Evolutionary conservation across 2,329 filamentous ascomycete species (phyloP), one percentile per base, ranked within the genome.

Genomic region (Xylaria arbuscula): DNA sequence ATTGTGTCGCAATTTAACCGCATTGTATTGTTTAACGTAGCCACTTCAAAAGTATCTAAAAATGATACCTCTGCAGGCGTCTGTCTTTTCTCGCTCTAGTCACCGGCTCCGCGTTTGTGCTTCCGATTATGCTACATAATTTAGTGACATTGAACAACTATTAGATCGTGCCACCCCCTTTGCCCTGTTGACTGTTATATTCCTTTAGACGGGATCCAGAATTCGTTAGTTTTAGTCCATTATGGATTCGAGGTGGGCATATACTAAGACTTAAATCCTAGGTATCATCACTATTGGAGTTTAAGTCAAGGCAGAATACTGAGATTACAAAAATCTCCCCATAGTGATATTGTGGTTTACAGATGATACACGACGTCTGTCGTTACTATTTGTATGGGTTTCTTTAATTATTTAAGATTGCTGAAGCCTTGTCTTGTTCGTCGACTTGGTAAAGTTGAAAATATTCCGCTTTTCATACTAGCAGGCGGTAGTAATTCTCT

Each of bases 1-100:
- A 54, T 59, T 36, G 13, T 55, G 24, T 56, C 42, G 38, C 19
- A 51, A 64, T 53, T 68, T 38, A 57, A 51, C 22, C 19, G 11
- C n/a, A 9, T 28, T 28, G 5, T 24, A 48, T 24, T 54, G 57
- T 22, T 11, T 40, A n/a, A 47, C 9, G 51, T 24, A 28, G 9
- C 11, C 7, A 45, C 38, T 22, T 53, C 34, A 2, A 45, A 45
- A 13, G 9, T 15, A 6, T 1, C 13, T 58, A 28, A 38, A 15
- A 13, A 45, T 51, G 22, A 36, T 36, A 17, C 34, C 24, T 38
- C 15, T 13, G 2, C 42, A 1, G n/a, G n/a, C 45, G 2, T 45
- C 7, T 28, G 42, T n/a, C 1, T 13, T 15, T 51, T 22, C 4
- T 34, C 40, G 40, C 40, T 17, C 13, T 42, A 42, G 40, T 15